These are phyloP conservation scores for Umbelopsis vinacea DNA, from an alignment of 192 early-diverging fungal species.

Conservation along the genomic window DNA sequence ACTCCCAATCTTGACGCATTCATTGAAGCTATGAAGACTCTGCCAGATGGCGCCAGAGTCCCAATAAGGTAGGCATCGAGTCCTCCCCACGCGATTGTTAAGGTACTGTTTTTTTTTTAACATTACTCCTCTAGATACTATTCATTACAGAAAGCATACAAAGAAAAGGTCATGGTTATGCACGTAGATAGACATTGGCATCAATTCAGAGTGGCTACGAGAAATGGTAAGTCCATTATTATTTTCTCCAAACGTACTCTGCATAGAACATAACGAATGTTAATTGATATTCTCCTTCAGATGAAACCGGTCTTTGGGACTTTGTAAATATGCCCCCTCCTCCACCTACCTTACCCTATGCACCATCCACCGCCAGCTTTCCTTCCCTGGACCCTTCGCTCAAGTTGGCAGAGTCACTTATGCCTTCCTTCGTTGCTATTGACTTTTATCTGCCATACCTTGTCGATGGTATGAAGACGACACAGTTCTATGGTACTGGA, in stretches of 20 bases:
- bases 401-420: slow-evolving; percentile 71
- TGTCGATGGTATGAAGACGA: slow-evolving; percentile 75
- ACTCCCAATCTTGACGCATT: slow-evolving; percentile 70
- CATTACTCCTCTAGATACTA: slow-evolving; percentile 60
- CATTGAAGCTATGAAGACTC: slow-evolving; percentile 61
- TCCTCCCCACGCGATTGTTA: too few relatives aligned
- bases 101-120: too few relatives aligned
- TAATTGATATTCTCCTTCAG: slow-evolving; percentile 29
- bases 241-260: too few relatives aligned
- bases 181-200: slow-evolving; percentile 89
- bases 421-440: slow-evolving; percentile 83
- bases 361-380: slow-evolving; percentile 73
- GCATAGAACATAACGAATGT: too few relatives aligned
- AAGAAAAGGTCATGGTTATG: slow-evolving; percentile 82
- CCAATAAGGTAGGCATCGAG: slow-evolving; percentile 45
- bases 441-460: slow-evolving; percentile 82
- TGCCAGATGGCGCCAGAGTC: slow-evolving; percentile 68
- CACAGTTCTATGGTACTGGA: slow-evolving; percentile 74
- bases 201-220: slow-evolving; percentile 73
- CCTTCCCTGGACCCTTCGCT: slow-evolving; percentile 72
- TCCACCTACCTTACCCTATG: slow-evolving; percentile 47
- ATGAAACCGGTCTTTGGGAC: slow-evolving; percentile 80
- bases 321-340: slow-evolving; percentile 71
- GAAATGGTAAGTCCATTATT: slow-evolving; percentile 60
- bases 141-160: slow-evolving; percentile 79